Conservation (phyloP, 345 rosid species). For the Boechera retrofracta region DNA sequence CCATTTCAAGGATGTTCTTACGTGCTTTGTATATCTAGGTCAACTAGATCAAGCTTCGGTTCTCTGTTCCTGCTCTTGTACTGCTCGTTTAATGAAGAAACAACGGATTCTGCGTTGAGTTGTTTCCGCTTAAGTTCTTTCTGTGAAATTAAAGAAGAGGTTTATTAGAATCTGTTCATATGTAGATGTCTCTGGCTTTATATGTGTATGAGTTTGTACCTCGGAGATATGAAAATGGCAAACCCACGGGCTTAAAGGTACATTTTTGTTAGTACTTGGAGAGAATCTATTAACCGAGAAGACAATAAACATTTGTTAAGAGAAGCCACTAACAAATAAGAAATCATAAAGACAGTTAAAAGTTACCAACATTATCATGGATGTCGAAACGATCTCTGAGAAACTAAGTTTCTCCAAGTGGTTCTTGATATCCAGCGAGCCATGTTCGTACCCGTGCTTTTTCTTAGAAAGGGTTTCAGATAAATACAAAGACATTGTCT, state of each 20-base stretch:
- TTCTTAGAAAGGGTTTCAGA: constrained; percentile 71
- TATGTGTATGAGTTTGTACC: constrained; percentile 51
- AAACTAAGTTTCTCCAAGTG: constrained; percentile 74
- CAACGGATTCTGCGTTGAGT: constrained; percentile 53
- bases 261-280: constrained; percentile 47
- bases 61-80: constrained; percentile 46
- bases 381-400: constrained; percentile 72
- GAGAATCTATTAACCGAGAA: constrained; percentile 54
- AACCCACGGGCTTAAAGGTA: constrained; percentile 70
- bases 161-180: constrained; percentile 7
- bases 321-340: constrained; percentile 12
- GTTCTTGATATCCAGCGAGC: constrained; percentile 74
- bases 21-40: constrained; percentile 58
- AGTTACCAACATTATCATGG: constrained; percentile 70
- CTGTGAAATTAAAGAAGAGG: constrained; percentile 50
- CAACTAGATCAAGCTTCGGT: constrained; percentile 47
- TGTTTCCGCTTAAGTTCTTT: constrained; percentile 62
- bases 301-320: constrained; percentile 39
- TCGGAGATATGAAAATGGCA: constrained; percentile 80
- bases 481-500: constrained; percentile 69
- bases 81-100: constrained; percentile 56
- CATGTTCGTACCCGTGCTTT: constrained; percentile 91
- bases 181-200: not conserved
- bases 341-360: constrained; percentile 6
- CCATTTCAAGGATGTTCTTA: constrained; percentile 51